Base-by-base conservation (phyloP, 2,329 filamentous ascomycete genomes). In the Calonectria fujianensis region DNA sequence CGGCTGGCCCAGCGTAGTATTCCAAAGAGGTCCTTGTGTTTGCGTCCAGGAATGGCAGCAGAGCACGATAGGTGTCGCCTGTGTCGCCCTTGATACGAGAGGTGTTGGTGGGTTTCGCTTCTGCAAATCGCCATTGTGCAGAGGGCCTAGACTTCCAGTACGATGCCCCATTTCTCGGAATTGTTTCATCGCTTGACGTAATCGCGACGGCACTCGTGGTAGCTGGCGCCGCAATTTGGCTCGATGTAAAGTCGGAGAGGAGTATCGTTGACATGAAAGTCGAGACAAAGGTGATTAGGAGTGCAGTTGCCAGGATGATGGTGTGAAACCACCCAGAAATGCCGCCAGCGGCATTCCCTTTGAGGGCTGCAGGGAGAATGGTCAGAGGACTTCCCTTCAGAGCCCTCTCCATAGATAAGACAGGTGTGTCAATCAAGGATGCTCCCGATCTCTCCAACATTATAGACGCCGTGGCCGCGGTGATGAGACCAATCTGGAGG, bases 121-220 rank as follows among this genome's bases (percentile, higher is more conserved):
- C 75, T 8, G 73, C 73, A 32, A 76, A 76, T 2, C 75, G 67
- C 75, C 75, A 76, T 45, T 75, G 70, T 0, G 75, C 70, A 7
- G 73, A 48, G 1, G 75, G 75, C 18, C 67, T 41, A 13, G 75
- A 75, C 7, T 71, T 75, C 75, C 73, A 75, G 16, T 74, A 76
- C 0, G 75, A 69, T 18, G 73, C 73, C 13, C 70, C 66, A 11
- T 48, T 48, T 8, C 4, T 48, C 18, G 67, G 70, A 18, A 52
- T 2, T 41, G 50, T 2, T 59, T 39, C 0, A 24, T n/a, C 57
- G 1, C 16, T 27, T 2, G 32, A 9, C 0, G 7, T 18, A 16
- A 73, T 32, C 45, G 66, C 20, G 8, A 37, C 50, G 11, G 3
- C 37, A 2, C 41, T 11, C 2, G 59, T 73, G 4, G 6, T 37